A percentile compares a stretch with the other conserved stretches of the same genome.
These are phyloP conservation scores for Aureobasidium subglaciale DNA, from an alignment of 2,329 filamentous ascomycete species.

Conservation along the genomic window DNA sequence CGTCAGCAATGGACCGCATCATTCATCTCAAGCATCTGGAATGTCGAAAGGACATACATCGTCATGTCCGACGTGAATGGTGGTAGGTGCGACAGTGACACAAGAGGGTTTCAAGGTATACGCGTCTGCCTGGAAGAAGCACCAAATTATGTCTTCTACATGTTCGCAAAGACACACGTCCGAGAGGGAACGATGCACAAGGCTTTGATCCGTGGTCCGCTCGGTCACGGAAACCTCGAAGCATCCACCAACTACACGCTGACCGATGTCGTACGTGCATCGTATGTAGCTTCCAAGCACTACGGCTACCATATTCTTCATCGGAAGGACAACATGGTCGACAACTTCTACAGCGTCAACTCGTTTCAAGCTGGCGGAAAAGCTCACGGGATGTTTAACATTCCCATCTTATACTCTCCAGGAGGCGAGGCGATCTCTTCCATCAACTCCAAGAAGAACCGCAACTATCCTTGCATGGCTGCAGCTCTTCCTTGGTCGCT, in stretches of 20 bases:
- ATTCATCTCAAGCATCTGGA: not conserved
- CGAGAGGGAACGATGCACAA: not conserved
- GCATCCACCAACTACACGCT: not conserved
- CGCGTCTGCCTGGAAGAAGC: not conserved
- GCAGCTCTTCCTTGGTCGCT: not conserved
- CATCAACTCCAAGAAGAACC: not conserved
- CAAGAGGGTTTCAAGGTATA: not conserved
- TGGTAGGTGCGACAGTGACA: not conserved
- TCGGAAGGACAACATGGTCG: not conserved
- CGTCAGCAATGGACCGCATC: not conserved
- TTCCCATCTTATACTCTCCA: not conserved
- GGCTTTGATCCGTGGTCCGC: not conserved
- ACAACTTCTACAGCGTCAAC: not conserved
- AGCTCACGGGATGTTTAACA: not conserved
- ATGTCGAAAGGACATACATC: not conserved
- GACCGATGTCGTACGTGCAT: not conserved
- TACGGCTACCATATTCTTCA: not conserved
- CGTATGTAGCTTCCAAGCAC: not conserved
- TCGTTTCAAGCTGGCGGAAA: not conserved
- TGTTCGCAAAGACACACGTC: not conserved
- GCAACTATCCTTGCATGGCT: constrained; percentile 4
- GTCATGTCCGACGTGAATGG: not conserved
- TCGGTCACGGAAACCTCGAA: not conserved
- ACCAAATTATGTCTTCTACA: not conserved
- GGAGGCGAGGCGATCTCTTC: not conserved